Evolutionary conservation across 495 filamentous ascomycete genomes (phyloP).

Genomic region (Penicillium lagena): DNA sequence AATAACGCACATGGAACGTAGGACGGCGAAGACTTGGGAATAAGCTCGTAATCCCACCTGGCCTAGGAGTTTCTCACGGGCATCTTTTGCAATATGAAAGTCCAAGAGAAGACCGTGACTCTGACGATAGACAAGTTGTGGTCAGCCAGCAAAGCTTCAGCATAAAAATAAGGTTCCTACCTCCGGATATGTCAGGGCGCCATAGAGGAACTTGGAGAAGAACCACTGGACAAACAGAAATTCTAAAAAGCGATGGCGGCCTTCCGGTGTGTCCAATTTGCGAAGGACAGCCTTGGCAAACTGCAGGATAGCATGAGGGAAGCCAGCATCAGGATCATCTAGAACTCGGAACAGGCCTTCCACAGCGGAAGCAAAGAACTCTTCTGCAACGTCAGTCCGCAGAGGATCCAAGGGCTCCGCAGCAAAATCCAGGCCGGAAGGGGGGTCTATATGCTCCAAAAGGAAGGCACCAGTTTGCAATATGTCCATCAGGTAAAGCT

Average conservation of each 20-base stretch:
- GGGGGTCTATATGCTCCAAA: constrained; percentile 67
- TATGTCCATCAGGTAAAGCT: constrained; percentile 88
- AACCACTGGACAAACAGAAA: constrained; percentile 89
- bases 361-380: constrained; percentile 82
- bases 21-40: constrained; percentile 54
- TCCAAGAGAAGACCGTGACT: constrained; percentile 82
- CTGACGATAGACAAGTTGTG: constrained; percentile 27
- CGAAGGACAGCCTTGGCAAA: constrained; percentile 75
- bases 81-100: constrained; percentile 85
- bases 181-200: constrained; percentile 85
- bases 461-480: constrained; percentile 89
- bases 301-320: constrained; percentile 77
- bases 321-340: constrained; percentile 68
- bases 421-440: constrained; percentile 29
- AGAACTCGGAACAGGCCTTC: constrained; percentile 80
- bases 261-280: constrained; percentile 65
- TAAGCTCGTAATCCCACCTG: constrained; percentile 73
- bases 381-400: constrained; percentile 72
- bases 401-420: constrained; percentile 55
- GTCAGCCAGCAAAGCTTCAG: constrained; percentile 4
- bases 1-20: constrained; percentile 40
- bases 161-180: constrained; percentile 34
- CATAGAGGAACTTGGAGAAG: constrained; percentile 78
- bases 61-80: constrained; percentile 80
- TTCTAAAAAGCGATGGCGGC: constrained; percentile 61